Conservation (phyloP, 495 filamentous ascomycete species). For the Lasiosphaeria hispida region DNA sequence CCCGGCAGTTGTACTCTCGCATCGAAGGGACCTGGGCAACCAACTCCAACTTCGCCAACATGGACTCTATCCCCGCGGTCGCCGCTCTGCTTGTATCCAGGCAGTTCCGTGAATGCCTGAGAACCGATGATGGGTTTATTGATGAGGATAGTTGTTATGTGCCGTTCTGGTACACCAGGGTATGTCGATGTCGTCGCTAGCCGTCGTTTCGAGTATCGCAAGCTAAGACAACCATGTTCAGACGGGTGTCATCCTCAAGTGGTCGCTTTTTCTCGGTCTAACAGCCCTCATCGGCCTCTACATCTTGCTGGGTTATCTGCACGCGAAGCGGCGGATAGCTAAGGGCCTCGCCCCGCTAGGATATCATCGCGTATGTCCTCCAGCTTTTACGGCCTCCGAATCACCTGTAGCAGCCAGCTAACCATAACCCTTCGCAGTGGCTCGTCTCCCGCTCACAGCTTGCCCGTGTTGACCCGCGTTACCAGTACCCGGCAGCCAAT, state of each 20-base stretch:
- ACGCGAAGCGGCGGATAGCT: slow-evolving; percentile 62
- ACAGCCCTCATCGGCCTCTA: slow-evolving; percentile 51
- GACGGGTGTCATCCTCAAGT: slow-evolving; percentile 64
- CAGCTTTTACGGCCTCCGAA: background rate
- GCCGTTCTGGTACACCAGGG: slow-evolving; percentile 47
- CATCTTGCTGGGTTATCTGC: slow-evolving; percentile 60
- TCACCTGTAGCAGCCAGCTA: no score
- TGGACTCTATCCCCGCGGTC: slow-evolving; percentile 16
- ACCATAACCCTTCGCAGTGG: slow-evolving; percentile 44
- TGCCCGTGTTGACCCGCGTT: slow-evolving; percentile 52
- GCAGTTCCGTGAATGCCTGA: slow-evolving; percentile 17
- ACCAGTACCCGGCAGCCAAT: slow-evolving; percentile 39
- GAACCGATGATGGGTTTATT: slow-evolving; percentile 28
- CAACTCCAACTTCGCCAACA: slow-evolving; percentile 1
- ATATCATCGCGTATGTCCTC: slow-evolving; percentile 63
- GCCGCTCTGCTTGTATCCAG: slow-evolving; percentile 10
- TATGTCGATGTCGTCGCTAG: slow-evolving; percentile 13
- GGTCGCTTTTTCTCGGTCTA: slow-evolving; percentile 60
- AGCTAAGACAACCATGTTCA: slow-evolving; percentile 25
- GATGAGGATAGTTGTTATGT: slow-evolving; percentile 36
- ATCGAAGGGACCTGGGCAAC: background rate
- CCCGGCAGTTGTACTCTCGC: no score
- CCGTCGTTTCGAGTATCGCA: background rate
- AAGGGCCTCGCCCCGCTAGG: slow-evolving; percentile 58
- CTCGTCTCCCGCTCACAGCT: slow-evolving; percentile 57